Conservation (phyloP, 176 grass and related monocot species). For the Oryza australiensis region DNA sequence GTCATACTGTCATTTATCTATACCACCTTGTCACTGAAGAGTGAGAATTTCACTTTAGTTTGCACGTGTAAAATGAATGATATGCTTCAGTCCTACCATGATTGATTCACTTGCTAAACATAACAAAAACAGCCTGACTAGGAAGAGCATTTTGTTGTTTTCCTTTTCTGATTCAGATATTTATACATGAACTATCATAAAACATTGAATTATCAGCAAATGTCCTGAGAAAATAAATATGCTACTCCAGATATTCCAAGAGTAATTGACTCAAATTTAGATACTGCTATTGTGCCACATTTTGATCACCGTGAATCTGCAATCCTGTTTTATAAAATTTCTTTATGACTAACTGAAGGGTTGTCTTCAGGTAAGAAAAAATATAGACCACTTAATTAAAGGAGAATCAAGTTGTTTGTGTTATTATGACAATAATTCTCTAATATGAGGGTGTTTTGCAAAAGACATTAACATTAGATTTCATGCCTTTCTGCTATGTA, state of each 20-base stretch:
- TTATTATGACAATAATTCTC: neutral
- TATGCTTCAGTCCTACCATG: neutral
- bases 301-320: neutral
- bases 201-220: neutral
- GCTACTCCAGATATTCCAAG: neutral
- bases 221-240: neutral
- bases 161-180: neutral
- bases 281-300: neutral
- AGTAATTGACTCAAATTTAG: neutral
- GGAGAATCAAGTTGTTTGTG: neutral
- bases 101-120: neutral
- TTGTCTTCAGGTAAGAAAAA: neutral
- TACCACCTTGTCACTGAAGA: neutral
- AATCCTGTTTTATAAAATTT: neutral
- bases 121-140: neutral
- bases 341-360: neutral
- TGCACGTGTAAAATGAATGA: neutral
- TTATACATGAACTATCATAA: neutral
- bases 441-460: neutral
- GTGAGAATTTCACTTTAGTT: neutral
- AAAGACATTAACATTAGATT: neutral
- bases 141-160: neutral
- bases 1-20: neutral
- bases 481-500: slow-evolving; percentile 20
- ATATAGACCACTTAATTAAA: neutral